Evolutionary conservation across 163 green algal genomes (phyloP).

Genomic region (Prototheca wickerhamii): DNA sequence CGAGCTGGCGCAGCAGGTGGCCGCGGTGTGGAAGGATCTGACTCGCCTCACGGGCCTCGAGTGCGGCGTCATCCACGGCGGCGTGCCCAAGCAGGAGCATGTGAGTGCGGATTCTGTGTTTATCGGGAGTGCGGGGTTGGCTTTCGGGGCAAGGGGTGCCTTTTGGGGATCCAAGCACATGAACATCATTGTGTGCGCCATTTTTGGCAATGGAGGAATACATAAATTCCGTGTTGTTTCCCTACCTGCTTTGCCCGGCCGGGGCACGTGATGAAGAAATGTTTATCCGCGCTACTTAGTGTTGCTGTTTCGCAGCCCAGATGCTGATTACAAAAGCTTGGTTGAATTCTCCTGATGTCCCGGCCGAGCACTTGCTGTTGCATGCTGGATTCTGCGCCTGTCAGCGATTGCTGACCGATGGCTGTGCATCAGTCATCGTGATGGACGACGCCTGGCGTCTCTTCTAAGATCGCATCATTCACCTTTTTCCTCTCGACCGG

Average conservation of each 20-base stretch:
- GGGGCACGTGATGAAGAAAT: conserved; percentile 1
- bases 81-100: conserved; percentile 52
- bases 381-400: neutral
- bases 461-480: too few species aligned
- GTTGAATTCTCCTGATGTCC: conserved; percentile 7
- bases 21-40: conserved; percentile 9
- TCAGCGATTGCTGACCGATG: too few species aligned
- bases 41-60: neutral
- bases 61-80: conserved; percentile 12
- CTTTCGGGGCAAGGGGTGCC: neutral
- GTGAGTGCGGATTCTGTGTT: conserved; percentile 23
- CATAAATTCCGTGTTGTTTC: too few species aligned
- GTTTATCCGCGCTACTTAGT: conserved; percentile 11
- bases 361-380: neutral
- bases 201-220: neutral
- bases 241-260: too few species aligned
- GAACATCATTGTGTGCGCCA: neutral
- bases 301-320: too few species aligned
- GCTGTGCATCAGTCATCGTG: too few species aligned
- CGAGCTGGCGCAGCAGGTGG: conserved; percentile 46
- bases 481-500: neutral
- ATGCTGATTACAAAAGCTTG: conserved; percentile 4
- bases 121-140: too few species aligned
- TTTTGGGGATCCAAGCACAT: neutral
- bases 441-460: too few species aligned